A percentile compares a stretch with the other conserved stretches of the same genome.
Evolutionary conservation across 805 yeast genomes (phyloP).

Genomic region (Teunomyces pallodes): DNA sequence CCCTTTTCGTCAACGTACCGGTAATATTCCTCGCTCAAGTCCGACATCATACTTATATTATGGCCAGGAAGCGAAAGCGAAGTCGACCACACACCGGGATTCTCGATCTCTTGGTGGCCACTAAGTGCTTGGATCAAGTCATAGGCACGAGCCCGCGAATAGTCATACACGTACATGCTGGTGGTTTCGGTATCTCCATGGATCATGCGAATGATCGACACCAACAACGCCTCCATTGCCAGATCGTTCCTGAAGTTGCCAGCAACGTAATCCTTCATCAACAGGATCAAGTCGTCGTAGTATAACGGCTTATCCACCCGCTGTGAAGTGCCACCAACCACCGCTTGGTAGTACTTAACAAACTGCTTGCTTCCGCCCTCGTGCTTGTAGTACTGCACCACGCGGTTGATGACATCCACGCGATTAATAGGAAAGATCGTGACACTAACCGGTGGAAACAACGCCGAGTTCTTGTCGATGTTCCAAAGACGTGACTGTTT

Average conservation of each 20-base stretch:
- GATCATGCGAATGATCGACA: conserved; percentile 28
- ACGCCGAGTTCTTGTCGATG: conserved; percentile 23
- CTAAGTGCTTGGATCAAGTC: conserved; percentile 39
- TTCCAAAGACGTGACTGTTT: conserved; percentile 50
- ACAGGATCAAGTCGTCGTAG: conserved; percentile 37
- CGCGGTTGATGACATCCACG: conserved; percentile 9
- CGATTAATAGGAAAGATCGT: conserved; percentile 29
- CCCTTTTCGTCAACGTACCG: conserved; percentile 21
- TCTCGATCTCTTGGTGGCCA: conserved; percentile 26
- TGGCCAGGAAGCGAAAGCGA: conserved; percentile 44
- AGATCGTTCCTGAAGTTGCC: conserved; percentile 50
- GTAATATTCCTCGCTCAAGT: conserved; percentile 43
- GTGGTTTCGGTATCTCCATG: conserved; percentile 11
- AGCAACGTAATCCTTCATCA: conserved; percentile 55
- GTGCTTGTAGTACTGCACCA: conserved; percentile 20
- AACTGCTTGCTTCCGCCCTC: conserved; percentile 18
- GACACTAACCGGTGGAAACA: conserved; percentile 33
- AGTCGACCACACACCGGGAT: conserved; percentile 54
- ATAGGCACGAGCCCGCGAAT: conserved; percentile 53
- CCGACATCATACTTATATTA: conserved; percentile 41
- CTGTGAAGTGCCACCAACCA: conserved; percentile 1
- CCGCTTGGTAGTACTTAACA: conserved; percentile 13
- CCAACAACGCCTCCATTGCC: conserved; percentile 44
- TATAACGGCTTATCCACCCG: conserved; percentile 12
- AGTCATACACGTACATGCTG: conserved; percentile 30